A percentile compares a stretch with the other conserved stretches of the same genome.
Evolutionary conservation across 345 rosid species (phyloP).

Genomic region (Litchi chinensis): DNA sequence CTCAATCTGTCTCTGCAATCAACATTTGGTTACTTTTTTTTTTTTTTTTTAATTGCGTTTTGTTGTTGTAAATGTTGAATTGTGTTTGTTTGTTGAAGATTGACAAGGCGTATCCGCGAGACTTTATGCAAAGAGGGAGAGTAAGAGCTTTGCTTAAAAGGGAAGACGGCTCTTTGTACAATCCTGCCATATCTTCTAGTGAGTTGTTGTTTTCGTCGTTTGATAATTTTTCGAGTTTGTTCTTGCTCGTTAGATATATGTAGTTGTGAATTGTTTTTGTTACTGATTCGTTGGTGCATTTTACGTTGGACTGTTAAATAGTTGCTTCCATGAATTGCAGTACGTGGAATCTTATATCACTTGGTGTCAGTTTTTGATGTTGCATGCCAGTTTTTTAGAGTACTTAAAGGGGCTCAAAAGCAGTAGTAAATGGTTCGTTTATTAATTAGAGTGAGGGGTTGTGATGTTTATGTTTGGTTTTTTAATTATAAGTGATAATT

Average conservation of each 20-base stretch:
- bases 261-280: not conserved
- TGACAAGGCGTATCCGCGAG: conserved; percentile 92
- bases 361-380: not conserved
- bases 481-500: not conserved
- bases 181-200: conserved; percentile 84
- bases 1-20: conserved; percentile 4
- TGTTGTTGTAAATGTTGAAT: not conserved
- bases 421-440: not conserved
- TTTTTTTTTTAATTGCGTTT: not conserved
- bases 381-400: not conserved
- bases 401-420: too few species aligned
- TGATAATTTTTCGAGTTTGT: not conserved
- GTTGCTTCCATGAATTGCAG: not conserved
- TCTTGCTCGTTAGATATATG: not conserved
- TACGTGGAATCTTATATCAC: not conserved
- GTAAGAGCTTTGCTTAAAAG: conserved; percentile 77
- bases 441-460: not conserved
- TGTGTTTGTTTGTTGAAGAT: conserved; percentile 38
- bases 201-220: conserved; percentile 31
- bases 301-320: not conserved
- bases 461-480: not conserved
- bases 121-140: conserved; percentile 94
- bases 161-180: conserved; percentile 78
- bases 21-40: too few species aligned
- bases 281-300: not conserved